Conservation (phyloP, 2,329 filamentous ascomycete genomes). For the Dactylonectria estremocensis region DNA sequence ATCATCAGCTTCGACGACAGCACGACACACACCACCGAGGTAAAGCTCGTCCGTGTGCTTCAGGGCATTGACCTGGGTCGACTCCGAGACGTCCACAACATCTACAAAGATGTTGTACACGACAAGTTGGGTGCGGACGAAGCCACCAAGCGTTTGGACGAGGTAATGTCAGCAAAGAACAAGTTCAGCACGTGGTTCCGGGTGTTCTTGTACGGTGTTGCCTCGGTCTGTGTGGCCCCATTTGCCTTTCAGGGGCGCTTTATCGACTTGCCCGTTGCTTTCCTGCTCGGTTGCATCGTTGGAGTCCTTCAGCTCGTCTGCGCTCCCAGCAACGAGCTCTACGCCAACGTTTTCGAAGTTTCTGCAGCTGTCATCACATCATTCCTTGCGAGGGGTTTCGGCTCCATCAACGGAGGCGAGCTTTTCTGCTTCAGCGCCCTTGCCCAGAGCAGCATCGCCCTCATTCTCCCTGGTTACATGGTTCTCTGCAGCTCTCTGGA, state of each 20-base stretch:
- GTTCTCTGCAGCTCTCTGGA: constrained; percentile 69
- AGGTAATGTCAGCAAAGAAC: constrained; percentile 62
- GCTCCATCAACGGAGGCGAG: constrained; percentile 71
- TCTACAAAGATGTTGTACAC: constrained; percentile 88
- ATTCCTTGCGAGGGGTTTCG: constrained; percentile 78
- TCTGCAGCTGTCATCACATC: constrained; percentile 75
- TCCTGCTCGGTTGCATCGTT: constrained; percentile 81
- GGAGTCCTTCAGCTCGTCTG: constrained; percentile 82
- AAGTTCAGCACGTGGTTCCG: constrained; percentile 68
- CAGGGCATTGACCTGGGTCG: constrained; percentile 83
- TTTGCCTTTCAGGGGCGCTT: constrained; percentile 85
- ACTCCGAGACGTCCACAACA: constrained; percentile 80
- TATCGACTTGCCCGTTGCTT: constrained; percentile 84
- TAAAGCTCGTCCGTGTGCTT: constrained; percentile 78
- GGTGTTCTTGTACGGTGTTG: constrained; percentile 81
- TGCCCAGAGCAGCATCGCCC: constrained; percentile 80
- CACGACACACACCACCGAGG: constrained; percentile 82
- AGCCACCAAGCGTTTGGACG: constrained; percentile 74
- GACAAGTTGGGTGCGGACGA: constrained; percentile 82
- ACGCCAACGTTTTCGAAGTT: constrained; percentile 69
- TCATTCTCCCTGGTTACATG: constrained; percentile 78
- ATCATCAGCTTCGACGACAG: constrained; percentile 90
- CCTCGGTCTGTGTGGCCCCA: constrained; percentile 82
- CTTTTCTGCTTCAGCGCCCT: constrained; percentile 81
- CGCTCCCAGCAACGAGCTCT: constrained; percentile 81